A percentile compares a stretch with the other conserved stretches of the same genome.
These are phyloP conservation scores for Syncephalastrum contaminatum DNA, from an alignment of 371 early-diverging fungal genomes.

Conservation along the genomic window DNA sequence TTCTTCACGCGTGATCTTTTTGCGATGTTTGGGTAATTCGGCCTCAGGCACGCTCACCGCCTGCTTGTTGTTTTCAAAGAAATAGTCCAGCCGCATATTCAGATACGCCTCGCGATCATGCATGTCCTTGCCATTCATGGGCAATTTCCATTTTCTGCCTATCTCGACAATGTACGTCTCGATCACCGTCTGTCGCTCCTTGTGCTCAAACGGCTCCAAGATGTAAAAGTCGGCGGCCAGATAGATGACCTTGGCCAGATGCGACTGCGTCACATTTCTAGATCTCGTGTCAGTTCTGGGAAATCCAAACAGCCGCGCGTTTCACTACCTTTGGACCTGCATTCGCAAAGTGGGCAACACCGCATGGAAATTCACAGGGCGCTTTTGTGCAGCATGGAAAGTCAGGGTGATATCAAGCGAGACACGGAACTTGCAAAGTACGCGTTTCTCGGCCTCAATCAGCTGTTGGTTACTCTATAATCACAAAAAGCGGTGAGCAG, in stretches of 20 bases:
- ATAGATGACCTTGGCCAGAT: slow-evolving; percentile 32
- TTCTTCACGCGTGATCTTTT: slow-evolving; percentile 29
- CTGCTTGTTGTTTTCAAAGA: slow-evolving; percentile 20
- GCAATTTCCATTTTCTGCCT: slow-evolving; percentile 25
- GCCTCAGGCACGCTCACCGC: slow-evolving; percentile 37
- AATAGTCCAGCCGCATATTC: slow-evolving; percentile 13
- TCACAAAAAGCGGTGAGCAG: too few relatives aligned
- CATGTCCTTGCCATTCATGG: slow-evolving; percentile 31
- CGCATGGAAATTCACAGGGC: slow-evolving; percentile 36
- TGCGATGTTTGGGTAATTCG: slow-evolving; percentile 27
- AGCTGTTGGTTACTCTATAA: slow-evolving; percentile 25
- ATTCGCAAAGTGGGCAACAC: slow-evolving; percentile 32
- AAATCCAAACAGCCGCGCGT: too few relatives aligned
- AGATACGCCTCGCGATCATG: slow-evolving; percentile 25
- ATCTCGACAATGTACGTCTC: slow-evolving; percentile 34
- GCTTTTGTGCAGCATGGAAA: slow-evolving; percentile 33
- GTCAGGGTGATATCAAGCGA: slow-evolving; percentile 37
- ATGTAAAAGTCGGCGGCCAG: slow-evolving; percentile 31
- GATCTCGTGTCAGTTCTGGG: background rate
- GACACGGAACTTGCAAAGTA: slow-evolving; percentile 24
- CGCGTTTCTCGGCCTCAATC: slow-evolving; percentile 27
- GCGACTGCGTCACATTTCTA: slow-evolving; percentile 28
- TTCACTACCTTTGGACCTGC: slow-evolving; percentile 22
- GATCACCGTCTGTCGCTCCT: slow-evolving; percentile 19
- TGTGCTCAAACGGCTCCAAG: slow-evolving; percentile 25